Percentiles rank a stretch among this genome's conserved stretches.
phyloP scores from a whole-genome alignment of 78 protist genomes.

The Ministeria vibrans region DNA sequence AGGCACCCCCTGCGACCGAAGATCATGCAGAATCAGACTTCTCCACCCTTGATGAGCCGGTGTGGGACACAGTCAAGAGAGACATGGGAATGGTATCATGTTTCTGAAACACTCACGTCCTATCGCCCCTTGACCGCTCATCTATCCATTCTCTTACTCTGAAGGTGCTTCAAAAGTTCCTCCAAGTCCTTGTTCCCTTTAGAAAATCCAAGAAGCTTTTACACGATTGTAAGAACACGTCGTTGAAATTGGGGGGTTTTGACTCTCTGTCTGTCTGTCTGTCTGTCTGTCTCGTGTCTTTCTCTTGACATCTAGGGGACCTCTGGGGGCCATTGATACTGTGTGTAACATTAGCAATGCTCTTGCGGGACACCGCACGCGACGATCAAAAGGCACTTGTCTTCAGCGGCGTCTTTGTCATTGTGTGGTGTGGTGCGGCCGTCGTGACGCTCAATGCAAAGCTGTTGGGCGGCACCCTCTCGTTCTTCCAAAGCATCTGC shows the following conservation, averaged over 20 bases:
- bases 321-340: slow-evolving; percentile 88
- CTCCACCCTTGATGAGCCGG: slow-evolving; percentile 78
- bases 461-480: slow-evolving; percentile 77
- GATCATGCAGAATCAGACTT: no score
- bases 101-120: neutral
- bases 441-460: slow-evolving; percentile 80
- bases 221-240: slow-evolving; percentile 45
- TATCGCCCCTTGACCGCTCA: neutral
- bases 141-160: no score
- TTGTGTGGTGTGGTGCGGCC: slow-evolving; percentile 82
- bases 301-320: slow-evolving; percentile 54
- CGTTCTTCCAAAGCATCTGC: slow-evolving; percentile 62
- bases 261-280: neutral
- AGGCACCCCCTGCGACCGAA: no score
- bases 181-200: slow-evolving; percentile 68
- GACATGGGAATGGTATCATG: neutral
- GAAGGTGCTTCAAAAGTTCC: slow-evolving; percentile 52
- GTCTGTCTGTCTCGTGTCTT: neutral
- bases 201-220: slow-evolving; percentile 36
- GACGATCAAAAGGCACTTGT: slow-evolving; percentile 58
- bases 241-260: neutral
- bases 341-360: slow-evolving; percentile 64
- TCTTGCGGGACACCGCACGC: slow-evolving; percentile 12
- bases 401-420: slow-evolving; percentile 80
- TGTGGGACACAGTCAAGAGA: slow-evolving; percentile 35